Base-by-base conservation (phyloP, 306 rosid species). In the Medicago lupulina region DNA sequence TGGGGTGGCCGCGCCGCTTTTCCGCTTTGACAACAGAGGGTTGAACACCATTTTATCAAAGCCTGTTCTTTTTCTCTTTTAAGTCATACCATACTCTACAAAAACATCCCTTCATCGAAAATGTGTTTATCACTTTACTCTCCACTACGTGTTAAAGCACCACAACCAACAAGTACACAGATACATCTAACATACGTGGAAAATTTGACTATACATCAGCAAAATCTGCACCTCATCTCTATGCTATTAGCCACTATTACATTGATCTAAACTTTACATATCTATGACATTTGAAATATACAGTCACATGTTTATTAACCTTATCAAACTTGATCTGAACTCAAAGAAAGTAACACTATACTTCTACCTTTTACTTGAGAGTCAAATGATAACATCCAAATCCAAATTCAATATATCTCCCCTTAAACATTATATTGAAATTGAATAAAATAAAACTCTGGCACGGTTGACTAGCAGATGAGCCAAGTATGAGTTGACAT, bases 21-120 rank as follows among this genome's bases (percentile, higher is more conserved):
- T n/a, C n/a, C n/a, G n/a, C n/a, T n/a, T n/a, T n/a, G n/a, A n/a
- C n/a, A n/a, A n/a, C n/a, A n/a, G n/a, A n/a, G n/a, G n/a, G n/a
- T n/a, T n/a, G n/a, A n/a, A n/a, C n/a, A 21, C 23, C 23, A 62
- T 67, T 69, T 82, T 67, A 71, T 70, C 43, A 34, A 34, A 4
- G 7, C 38, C 38, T 34, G 7, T 34, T 34, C 38, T 5, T 34
- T 34, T 6, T 0, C 3, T 34, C 5, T 6, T 6, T 34, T 4
- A 34, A 34, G 36, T 34, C 38, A 34, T 34, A 34, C 36, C 46
- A 62, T 25, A 28, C 28, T 54, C 64, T 58, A 12, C 3, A 12
- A 58, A 58, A 34, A 8, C 46, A 62, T 31, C 46, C n/a, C 36
- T 62, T 62, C 68, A 25, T 25, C 25, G 65, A 25, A 59, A 59